These are phyloP conservation scores for Bacidia gigantensis DNA, from an alignment of 495 filamentous ascomycete genomes.

Conservation along the genomic window DNA sequence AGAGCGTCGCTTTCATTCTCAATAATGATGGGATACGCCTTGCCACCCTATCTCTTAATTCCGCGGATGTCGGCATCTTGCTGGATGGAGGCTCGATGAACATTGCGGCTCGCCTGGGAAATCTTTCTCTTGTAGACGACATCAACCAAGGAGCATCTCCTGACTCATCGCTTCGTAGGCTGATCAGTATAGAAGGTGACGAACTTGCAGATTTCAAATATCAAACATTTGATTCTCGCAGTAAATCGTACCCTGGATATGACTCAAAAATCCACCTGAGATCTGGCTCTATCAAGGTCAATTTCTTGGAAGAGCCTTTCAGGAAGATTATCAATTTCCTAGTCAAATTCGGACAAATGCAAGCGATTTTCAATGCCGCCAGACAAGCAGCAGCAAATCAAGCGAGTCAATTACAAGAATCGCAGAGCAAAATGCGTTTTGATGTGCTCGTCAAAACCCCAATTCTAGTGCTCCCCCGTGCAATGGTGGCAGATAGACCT, in stretches of 20 bases:
- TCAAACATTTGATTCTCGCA: slow-evolving; percentile 76
- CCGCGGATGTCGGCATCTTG: slow-evolving; percentile 82
- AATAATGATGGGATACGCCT: slow-evolving; percentile 96
- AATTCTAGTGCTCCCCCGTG: slow-evolving; percentile 82
- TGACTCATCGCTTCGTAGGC: slow-evolving; percentile 66
- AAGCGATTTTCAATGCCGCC: slow-evolving; percentile 95
- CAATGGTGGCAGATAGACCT: slow-evolving; percentile 45
- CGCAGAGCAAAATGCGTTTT: slow-evolving; percentile 78
- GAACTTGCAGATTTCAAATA: slow-evolving; percentile 97
- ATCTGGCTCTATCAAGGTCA: slow-evolving; percentile 88
- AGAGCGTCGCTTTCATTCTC: slow-evolving; percentile 87
- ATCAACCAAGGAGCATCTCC: slow-evolving; percentile 79
- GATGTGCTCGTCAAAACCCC: slow-evolving; percentile 88
- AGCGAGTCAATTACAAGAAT: slow-evolving; percentile 83
- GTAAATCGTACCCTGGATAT: slow-evolving; percentile 76
- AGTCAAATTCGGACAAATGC: slow-evolving; percentile 98
- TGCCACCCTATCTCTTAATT: slow-evolving; percentile 81
- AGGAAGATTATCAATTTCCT: slow-evolving; percentile 96
- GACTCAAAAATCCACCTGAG: slow-evolving; percentile 80
- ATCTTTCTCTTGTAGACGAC: slow-evolving; percentile 80
- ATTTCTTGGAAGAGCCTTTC: slow-evolving; percentile 93
- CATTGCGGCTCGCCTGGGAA: slow-evolving; percentile 72
- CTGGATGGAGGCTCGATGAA: slow-evolving; percentile 72
- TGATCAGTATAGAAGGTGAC: slow-evolving; percentile 86
- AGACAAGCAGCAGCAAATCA: slow-evolving; percentile 90